Conservation (phyloP, 2,329 filamentous ascomycete genomes). For the Colletotrichum plurivorum region DNA sequence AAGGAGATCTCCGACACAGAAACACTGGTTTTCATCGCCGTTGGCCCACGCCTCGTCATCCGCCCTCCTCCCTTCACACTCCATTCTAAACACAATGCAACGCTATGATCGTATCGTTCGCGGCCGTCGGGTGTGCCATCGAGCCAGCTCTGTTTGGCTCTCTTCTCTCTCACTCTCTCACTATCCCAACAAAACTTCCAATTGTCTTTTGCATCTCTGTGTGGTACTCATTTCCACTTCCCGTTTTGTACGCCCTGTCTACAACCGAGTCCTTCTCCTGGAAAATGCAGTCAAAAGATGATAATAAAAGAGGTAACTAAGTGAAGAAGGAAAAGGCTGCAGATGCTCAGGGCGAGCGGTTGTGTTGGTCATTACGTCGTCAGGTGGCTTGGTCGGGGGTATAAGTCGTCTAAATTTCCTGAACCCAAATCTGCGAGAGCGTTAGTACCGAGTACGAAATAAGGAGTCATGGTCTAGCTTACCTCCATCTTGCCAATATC, state of each 20-base stretch:
- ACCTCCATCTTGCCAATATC: constrained; percentile 98
- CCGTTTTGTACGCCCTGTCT: constrained; percentile 37
- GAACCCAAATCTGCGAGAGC: constrained; percentile 61
- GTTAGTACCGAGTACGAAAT: constrained; percentile 43
- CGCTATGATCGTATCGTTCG: constrained; percentile 37
- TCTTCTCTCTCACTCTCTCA: constrained; percentile 8
- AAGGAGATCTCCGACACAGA: constrained; percentile 1
- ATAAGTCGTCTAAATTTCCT: constrained; percentile 57
- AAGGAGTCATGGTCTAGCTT: constrained; percentile 54
- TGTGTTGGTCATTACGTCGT: constrained; percentile 53
- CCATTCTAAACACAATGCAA: constrained; percentile 35
- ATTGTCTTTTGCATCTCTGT: neutral
- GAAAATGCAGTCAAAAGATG: constrained; percentile 32
- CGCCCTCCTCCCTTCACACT: constrained; percentile 15
- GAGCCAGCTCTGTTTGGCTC: constrained; percentile 42
- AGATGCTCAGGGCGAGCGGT: constrained; percentile 28
- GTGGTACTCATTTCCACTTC: constrained; percentile 7
- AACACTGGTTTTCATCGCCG: constrained; percentile 12
- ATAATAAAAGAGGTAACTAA: constrained; percentile 24
- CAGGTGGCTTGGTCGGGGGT: constrained; percentile 39
- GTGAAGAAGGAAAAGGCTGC: constrained; percentile 31
- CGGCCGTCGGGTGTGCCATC: constrained; percentile 39
- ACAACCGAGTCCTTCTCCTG: constrained; percentile 34
- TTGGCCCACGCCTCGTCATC: neutral
- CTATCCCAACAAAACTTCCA: neutral